Evolutionary conservation across 2,329 filamentous ascomycete genomes (phyloP), one percentile per base, ranked within the genome.

Genomic region (Fonsecaea erecta): DNA sequence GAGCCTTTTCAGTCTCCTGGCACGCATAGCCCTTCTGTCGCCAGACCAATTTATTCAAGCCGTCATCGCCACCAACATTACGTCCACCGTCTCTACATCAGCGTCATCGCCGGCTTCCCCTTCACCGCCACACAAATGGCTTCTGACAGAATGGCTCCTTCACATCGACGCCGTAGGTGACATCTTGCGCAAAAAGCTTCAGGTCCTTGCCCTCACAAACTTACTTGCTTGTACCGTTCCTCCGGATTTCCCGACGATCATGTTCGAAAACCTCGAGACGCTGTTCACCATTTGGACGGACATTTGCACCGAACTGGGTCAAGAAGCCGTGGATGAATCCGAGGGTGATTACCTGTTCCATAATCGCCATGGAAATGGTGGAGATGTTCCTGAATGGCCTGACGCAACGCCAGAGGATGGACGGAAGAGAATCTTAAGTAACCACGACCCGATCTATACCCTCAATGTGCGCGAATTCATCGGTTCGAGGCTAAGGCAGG

Each of bases 1-100:
- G 0, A 91, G 97, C 74, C 97, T 96, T 75, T 90, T 96, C 73
- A 86, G 87, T 3, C 87, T 98, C 1, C 83, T 99, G 1, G 89
- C 92, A 1, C 89, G 93, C 1, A 84, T 98, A 16, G 86, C 89
- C 0, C 79, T 96, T 1, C 88, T 88, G 0, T 90, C 90, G 40
- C 91, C 93, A 0, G 78, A 78, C 1, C 80, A 90, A 1, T 90
- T 97, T 70, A 80, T 88, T 12, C 79, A 82, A 52, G 83, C 82
- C 0, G 73, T 86, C 57, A 73, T 74, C 8, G 74, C 78, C 11
- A 74, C 79, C 26, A 59, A 69, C 40, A 30, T 69, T 59, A 64
- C 35, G 3, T 60, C 66, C 6, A 37, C 60, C 4, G 26, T 63
- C 14, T 32, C 56, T 14, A 9, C 74, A 74, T 24, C 71, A 72